Base-by-base conservation (phyloP, 1,284 basidiomycete genomes). In the Rhodotorula sp. region DNA sequence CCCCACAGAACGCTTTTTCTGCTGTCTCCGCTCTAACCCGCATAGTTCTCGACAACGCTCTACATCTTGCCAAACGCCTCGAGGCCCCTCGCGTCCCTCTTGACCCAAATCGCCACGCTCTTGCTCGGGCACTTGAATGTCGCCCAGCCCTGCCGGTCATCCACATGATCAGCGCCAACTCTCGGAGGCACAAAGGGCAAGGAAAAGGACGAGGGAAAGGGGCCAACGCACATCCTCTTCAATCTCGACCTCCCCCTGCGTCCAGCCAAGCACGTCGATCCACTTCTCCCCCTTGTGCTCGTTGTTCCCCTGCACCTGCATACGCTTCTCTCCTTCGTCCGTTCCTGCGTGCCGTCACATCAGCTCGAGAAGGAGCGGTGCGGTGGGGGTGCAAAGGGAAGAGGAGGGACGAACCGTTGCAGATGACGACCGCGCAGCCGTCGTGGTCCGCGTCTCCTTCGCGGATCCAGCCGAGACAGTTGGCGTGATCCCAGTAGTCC, bases 251-350 rank as follows among this genome's bases (percentile, higher is more conserved):
- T 85, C 84, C 57, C 83, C 85, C 60, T 82, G 76, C 66, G 81
- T 78, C 85, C 85, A 86, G 15, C 85, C 85, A 30, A 86, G 78
- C 28, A 84, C 74, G 75, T 86, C 85, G 2, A 84, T 84, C 84
- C 84, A 86, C 47, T 80, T 81, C 77, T 86, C 84, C 22, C 84
- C 83, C 4, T 81, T 82, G 74, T 84, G 84, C 52, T 83, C 82
- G 77, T 79, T 64, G 37, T 61, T 64, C 48, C 65, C 67, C 79
- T 81, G 75, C 77, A 82, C 57, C 80, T 78, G 67, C 83, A 80
- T 44, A 74, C 65, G 34, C 59, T 69, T 62, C 65, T 63, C 66
- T 47, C 64, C 69, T 2, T 64, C 58, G 28, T 47, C 66, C 31
- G 51, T 40, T 9, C 60, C 60, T 60, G 50, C 26, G 26, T 31